These are phyloP conservation scores for Oleoguttula mirabilis DNA, from an alignment of 495 filamentous ascomycete genomes.

Conservation along the genomic window DNA sequence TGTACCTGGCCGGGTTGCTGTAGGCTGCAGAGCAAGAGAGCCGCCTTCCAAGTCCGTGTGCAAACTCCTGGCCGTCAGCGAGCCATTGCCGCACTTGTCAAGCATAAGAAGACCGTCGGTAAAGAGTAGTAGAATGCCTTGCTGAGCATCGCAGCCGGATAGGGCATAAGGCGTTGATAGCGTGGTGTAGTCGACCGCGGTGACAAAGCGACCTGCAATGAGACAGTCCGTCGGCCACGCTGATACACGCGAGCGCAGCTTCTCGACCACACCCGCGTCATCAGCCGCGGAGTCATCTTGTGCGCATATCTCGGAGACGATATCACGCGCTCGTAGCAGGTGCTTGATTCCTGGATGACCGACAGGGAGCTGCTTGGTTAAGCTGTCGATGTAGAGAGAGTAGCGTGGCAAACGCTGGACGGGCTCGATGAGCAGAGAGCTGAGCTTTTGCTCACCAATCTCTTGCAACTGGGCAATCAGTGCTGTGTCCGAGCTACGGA, in stretches of 20 bases:
- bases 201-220: slow-evolving; percentile 67
- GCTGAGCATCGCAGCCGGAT: slow-evolving; percentile 19
- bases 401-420: slow-evolving; percentile 92
- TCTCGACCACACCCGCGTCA: slow-evolving; percentile 56
- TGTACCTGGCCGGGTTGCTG: slow-evolving; percentile 31
- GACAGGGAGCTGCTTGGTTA: slow-evolving; percentile 68
- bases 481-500: slow-evolving; percentile 60
- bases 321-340: slow-evolving; percentile 75
- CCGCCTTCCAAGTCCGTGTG: slow-evolving; percentile 46
- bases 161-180: slow-evolving; percentile 59
- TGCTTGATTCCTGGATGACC: slow-evolving; percentile 68
- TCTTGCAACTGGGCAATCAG: slow-evolving; percentile 68
- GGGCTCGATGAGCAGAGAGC: slow-evolving; percentile 90
- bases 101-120: slow-evolving; percentile 69
- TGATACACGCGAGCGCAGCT: slow-evolving; percentile 61
- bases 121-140: slow-evolving; percentile 71
- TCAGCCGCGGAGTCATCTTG: slow-evolving; percentile 57
- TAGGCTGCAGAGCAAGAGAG: background rate
- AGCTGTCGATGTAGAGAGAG: slow-evolving; percentile 90
- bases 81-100: slow-evolving; percentile 48
- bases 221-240: slow-evolving; percentile 66
- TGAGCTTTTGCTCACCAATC: slow-evolving; percentile 79
- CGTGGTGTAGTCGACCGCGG: slow-evolving; percentile 71
- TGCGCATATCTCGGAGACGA: slow-evolving; percentile 90
- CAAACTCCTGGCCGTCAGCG: slow-evolving; percentile 61